Percentiles rank a stretch among this genome's conserved stretches.
These are phyloP conservation scores for Dissophora globulifera DNA, from an alignment of 192 early-diverging fungal genomes.

Conservation along the genomic window DNA sequence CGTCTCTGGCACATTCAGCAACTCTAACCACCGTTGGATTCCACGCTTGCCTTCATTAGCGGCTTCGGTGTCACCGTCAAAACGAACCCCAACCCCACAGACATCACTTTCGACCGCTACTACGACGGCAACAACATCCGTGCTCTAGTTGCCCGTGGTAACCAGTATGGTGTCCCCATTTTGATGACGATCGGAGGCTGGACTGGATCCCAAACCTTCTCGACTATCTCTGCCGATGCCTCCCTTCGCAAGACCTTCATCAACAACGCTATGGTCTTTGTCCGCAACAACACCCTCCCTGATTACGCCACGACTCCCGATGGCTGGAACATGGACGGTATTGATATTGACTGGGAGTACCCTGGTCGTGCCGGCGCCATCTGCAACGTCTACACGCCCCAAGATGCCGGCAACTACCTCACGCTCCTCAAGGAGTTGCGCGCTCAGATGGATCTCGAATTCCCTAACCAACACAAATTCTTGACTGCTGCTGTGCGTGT, in stretches of 20 bases:
- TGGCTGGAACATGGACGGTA: slow-evolving; percentile 51
- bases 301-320: slow-evolving; percentile 31
- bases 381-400: slow-evolving; percentile 66
- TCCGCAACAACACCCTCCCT: slow-evolving; percentile 48
- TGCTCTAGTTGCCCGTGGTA: slow-evolving; percentile 40
- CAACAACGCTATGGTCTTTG: slow-evolving; percentile 64
- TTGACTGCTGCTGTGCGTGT: slow-evolving; percentile 74
- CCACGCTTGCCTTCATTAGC: slow-evolving; percentile 17
- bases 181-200: slow-evolving; percentile 77
- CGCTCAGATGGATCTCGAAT: slow-evolving; percentile 51
- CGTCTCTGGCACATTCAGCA: too few species aligned
- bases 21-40: too few species aligned
- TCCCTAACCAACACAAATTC: slow-evolving; percentile 70
- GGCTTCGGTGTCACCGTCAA: slow-evolving; percentile 52
- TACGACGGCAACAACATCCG: slow-evolving; percentile 49
- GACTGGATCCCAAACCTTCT: slow-evolving; percentile 77
- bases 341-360: slow-evolving; percentile 67
- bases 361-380: slow-evolving; percentile 71
- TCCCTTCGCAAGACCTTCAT: slow-evolving; percentile 66
- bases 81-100: slow-evolving; percentile 24
- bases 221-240: slow-evolving; percentile 60
- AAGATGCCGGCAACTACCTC: slow-evolving; percentile 73
- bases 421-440: slow-evolving; percentile 70
- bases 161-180: slow-evolving; percentile 51
- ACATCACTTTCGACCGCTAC: slow-evolving; percentile 46